A percentile compares a stretch with the other conserved stretches of the same genome.
phyloP scores from a whole-genome alignment of 768 basidiomycete genomes.

The Mycena alexandri region DNA sequence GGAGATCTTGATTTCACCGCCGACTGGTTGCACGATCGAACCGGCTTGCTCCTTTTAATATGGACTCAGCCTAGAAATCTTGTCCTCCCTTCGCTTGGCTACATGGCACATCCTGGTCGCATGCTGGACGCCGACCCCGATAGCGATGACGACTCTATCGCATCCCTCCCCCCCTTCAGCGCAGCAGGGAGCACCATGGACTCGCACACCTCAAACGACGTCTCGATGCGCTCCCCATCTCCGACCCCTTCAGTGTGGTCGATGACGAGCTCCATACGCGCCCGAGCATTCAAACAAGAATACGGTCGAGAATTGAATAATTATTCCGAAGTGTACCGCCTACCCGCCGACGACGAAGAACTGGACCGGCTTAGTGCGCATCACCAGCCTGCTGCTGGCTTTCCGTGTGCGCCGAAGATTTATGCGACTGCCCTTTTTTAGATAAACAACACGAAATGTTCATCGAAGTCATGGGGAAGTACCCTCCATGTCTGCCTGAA shows the following conservation, averaged over 20 bases:
- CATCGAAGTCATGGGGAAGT: constrained; percentile 74
- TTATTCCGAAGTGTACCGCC: constrained; percentile 81
- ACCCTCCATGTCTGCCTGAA: constrained; percentile 67
- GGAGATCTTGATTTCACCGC: constrained; percentile 21
- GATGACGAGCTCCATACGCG: constrained; percentile 72
- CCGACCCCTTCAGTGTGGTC: constrained; percentile 79
- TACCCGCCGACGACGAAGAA: constrained; percentile 87
- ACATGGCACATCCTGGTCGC: constrained; percentile 32
- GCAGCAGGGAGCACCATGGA: constrained; percentile 53
- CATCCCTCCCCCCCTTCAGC: constrained; percentile 56
- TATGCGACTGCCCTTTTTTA: constrained; percentile 43
- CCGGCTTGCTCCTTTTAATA: constrained; percentile 27
- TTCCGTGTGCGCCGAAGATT: constrained; percentile 5
- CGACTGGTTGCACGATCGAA: constrained; percentile 28
- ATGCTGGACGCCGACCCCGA: constrained; percentile 49
- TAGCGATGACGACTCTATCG: constrained; percentile 59
- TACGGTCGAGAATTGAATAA: constrained; percentile 80
- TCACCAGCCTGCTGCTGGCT: background rate
- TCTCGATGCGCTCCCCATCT: constrained; percentile 73
- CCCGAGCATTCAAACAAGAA: constrained; percentile 71
- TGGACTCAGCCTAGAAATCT: constrained; percentile 14
- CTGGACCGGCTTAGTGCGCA: constrained; percentile 73
- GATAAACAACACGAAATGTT: constrained; percentile 80
- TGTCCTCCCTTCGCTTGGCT: constrained; percentile 4
- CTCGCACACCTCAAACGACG: constrained; percentile 70